Percentiles rank a stretch among this genome's conserved stretches.
Evolutionary conservation across 2,329 filamentous ascomycete species (phyloP).

Genomic region (Kalmusia sp.): DNA sequence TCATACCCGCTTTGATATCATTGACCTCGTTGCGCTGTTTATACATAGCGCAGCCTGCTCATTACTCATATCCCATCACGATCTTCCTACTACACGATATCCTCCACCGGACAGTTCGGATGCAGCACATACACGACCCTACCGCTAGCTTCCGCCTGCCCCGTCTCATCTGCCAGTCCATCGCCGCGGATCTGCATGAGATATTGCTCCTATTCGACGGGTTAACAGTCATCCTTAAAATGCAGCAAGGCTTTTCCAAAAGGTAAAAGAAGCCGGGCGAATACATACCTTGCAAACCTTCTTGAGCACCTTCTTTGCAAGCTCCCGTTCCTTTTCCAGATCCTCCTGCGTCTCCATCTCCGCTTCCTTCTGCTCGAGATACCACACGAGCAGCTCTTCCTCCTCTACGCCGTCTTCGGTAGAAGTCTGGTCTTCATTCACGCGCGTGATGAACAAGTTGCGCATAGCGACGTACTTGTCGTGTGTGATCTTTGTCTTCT

Average conservation of each 20-base stretch:
- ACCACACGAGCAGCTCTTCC: constrained; percentile 84
- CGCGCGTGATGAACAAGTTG: constrained; percentile 80
- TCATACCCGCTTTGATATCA: no score
- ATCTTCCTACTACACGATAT: constrained; percentile 37
- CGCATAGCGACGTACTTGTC: constrained; percentile 94
- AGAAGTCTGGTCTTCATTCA: constrained; percentile 80
- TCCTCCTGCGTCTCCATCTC: constrained; percentile 83
- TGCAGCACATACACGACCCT: constrained; percentile 85
- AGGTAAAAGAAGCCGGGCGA: neutral
- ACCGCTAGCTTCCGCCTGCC: constrained; percentile 58
- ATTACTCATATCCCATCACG: neutral
- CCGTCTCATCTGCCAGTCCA: constrained; percentile 81
- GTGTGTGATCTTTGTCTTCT: constrained; percentile 89
- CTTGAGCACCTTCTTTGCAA: constrained; percentile 87
- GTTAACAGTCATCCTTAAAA: constrained; percentile 22
- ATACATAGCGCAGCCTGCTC: neutral
- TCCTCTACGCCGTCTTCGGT: constrained; percentile 84
- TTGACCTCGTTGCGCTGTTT: no score
- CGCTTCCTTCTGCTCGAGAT: constrained; percentile 87
- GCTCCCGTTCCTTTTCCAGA: constrained; percentile 73
- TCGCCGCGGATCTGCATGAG: constrained; percentile 75
- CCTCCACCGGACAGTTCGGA: constrained; percentile 88
- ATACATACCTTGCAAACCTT: constrained; percentile 88
- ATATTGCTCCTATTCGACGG: constrained; percentile 60
- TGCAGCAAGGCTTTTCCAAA: neutral